phyloP scores from a whole-genome alignment of 768 basidiomycete species.

The Mycena capillaripes region DNA sequence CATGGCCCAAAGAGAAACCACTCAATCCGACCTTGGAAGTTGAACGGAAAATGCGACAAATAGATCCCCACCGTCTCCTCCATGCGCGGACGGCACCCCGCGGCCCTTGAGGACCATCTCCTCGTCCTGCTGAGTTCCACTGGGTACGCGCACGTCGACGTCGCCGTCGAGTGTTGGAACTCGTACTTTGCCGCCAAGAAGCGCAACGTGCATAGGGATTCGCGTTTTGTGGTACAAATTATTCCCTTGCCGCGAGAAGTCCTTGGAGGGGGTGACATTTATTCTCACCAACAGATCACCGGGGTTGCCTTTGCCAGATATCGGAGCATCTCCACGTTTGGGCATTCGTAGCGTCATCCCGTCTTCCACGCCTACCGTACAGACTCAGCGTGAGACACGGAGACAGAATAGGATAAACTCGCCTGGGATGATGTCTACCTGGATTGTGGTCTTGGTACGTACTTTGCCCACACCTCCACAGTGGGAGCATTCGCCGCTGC shows the following conservation, averaged over 20 bases:
- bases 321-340: slow-evolving; percentile 86
- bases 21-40: slow-evolving; percentile 83
- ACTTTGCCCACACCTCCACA: slow-evolving; percentile 94
- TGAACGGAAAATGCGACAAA: slow-evolving; percentile 91
- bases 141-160: slow-evolving; percentile 92
- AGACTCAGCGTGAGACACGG: slow-evolving; percentile 7
- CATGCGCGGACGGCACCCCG: slow-evolving; percentile 78
- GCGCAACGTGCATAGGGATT: slow-evolving; percentile 91
- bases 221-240: slow-evolving; percentile 92
- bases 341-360: slow-evolving; percentile 92
- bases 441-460: slow-evolving; percentile 79
- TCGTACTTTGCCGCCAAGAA: slow-evolving; percentile 93
- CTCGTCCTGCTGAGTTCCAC: slow-evolving; percentile 96
- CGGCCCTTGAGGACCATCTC: slow-evolving; percentile 95
- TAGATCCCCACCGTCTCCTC: slow-evolving; percentile 81
- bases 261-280: slow-evolving; percentile 84
- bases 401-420: slow-evolving; percentile 44
- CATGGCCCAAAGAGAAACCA: slow-evolving; percentile 18
- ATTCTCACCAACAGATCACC: slow-evolving; percentile 93
- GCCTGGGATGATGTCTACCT: slow-evolving; percentile 91
- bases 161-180: slow-evolving; percentile 97
- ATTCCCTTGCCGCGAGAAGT: slow-evolving; percentile 91
- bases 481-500: slow-evolving; percentile 79
- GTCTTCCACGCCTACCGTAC: slow-evolving; percentile 85
- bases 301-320: slow-evolving; percentile 79